Base-by-base conservation (phyloP, 228 moss, liverwort and hornwort genomes). In the Sphagnum fallax region DNA sequence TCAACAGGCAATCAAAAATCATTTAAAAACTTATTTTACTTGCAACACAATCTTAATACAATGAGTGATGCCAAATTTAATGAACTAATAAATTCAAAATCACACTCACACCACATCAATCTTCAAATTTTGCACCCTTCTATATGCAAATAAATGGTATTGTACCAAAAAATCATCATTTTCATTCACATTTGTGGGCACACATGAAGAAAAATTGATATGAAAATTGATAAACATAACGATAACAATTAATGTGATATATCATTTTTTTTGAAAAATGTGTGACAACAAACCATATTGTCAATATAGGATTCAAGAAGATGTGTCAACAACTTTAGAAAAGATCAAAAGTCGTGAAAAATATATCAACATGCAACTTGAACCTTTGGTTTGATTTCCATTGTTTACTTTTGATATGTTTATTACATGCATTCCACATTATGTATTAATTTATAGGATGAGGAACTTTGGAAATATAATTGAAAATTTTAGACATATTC, bases 301-400 rank as follows among this genome's bases (percentile, higher is more conserved):
- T 14, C 60, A 6, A 10, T 68, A 64, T 59, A 84, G 84, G 65
- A 49, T 95, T 4, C 85, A 86, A n/a, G 61, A 66, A 5, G 75
- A 81, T 6, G 69, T 95, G 0, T 60, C 47, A 0, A n/a, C 73
- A 0, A 76, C 82, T 0, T 16, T 95, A 50, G 85, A 89, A 52
- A 92, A 79, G 47, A 53, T 92, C 4, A 82, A 90, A 52, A 89
- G 74, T 47, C 85, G 83, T 0, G 95, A 95, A 16, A 90, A 83
- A 4, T 89, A 84, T 12, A 67, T 95, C 4, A 92, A 95, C 60
- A 51, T 72, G 5, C 87, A 95, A 16, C 70, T 92, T 7, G 85
- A 89, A 16, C 67, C 79, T 6, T 0, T 84, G 73, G 86, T 86
- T 55, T 61, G 18, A 55, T 1, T 32, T 32, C 32, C 32, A 32